Evolutionary conservation across 805 yeast genomes (phyloP), one percentile per base, ranked within the genome.

Genomic region (Wickerhamiella azymoides): DNA sequence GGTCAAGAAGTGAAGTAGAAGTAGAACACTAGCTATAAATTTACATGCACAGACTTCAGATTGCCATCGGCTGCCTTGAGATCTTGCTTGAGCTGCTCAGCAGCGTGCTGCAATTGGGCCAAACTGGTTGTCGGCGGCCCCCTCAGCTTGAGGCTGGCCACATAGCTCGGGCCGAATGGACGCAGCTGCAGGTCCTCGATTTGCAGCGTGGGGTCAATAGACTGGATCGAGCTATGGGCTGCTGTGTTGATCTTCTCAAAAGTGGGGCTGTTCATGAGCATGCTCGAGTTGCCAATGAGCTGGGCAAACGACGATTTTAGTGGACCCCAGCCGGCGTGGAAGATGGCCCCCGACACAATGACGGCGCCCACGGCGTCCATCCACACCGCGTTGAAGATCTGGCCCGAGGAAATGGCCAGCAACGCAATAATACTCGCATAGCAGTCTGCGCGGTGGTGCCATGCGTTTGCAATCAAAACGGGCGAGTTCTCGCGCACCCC

Each of bases 381-480:
- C 79, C 96, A 85, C 38, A 77, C 78, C 35, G 84, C 73, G 51
- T 79, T 74, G 50, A 86, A 73, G 49, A 84, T 68, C 53, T 82
- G 79, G 28, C 96, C 94, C 1, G 88, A 79, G 0, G 93, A 74
- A 43, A 92, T 92, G 1, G 97, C 86, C 3, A 78, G 73, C 17
- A 89, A 71, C 0, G 97, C 96, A 7, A 89, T 97, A 18, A 81
- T 70, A 0, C 96, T 84, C 1, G 97, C 93, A 54, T 92, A 62
- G 0, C 94, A 81, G 59, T 92, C 98, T 10, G 89, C 92, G 51
- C 98, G 72, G 60, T 92, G 98, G 62, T 92, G 98, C 97, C 98
- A 92, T 2, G 98, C 98, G 59, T 92, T 92, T 3, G 98, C 98
- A 42, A 84, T 77, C 40, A 92, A 70, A 3, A 92, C 97, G 51